Percentiles rank a stretch among this genome's conserved stretches.
These are phyloP conservation scores for Onygenales sp. DNA, from an alignment of 2,329 filamentous ascomycete species.

Conservation along the genomic window DNA sequence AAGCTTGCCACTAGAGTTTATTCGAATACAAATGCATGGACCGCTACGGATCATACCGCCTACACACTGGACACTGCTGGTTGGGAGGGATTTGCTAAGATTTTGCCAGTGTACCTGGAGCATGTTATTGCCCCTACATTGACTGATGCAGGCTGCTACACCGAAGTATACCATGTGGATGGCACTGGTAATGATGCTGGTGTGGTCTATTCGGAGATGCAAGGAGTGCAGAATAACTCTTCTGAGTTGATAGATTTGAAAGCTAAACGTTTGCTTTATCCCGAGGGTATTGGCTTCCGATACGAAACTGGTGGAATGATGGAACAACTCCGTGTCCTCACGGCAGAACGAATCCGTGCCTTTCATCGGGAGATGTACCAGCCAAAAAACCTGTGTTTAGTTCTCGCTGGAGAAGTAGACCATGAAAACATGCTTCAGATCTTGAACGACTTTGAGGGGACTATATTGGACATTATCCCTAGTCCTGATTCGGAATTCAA, in stretches of 20 bases:
- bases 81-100: constrained; percentile 94
- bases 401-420: constrained; percentile 87
- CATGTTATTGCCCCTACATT: constrained; percentile 86
- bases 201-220: constrained; percentile 98
- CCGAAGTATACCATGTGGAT: constrained; percentile 93
- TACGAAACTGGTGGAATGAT: constrained; percentile 99
- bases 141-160: constrained; percentile 86
- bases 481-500: constrained; percentile 65
- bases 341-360: constrained; percentile 79
- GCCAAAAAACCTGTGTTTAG: constrained; percentile 83
- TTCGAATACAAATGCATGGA: constrained; percentile 94
- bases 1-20: constrained; percentile 90
- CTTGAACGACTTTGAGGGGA: constrained; percentile 78
- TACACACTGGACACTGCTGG: constrained; percentile 93
- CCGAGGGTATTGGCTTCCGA: constrained; percentile 80
- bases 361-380: constrained; percentile 98
- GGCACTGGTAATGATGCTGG: constrained; percentile 90
- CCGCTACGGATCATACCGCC: constrained; percentile 88
- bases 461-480: constrained; percentile 75
- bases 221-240: constrained; percentile 79
- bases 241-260: constrained; percentile 79
- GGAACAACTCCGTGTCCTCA: constrained; percentile 76
- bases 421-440: constrained; percentile 71
- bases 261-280: constrained; percentile 72
- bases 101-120: constrained; percentile 89